Evolutionary conservation across 768 basidiomycete genomes (phyloP).

Genomic region (Coprinopsis strossmayeri): DNA sequence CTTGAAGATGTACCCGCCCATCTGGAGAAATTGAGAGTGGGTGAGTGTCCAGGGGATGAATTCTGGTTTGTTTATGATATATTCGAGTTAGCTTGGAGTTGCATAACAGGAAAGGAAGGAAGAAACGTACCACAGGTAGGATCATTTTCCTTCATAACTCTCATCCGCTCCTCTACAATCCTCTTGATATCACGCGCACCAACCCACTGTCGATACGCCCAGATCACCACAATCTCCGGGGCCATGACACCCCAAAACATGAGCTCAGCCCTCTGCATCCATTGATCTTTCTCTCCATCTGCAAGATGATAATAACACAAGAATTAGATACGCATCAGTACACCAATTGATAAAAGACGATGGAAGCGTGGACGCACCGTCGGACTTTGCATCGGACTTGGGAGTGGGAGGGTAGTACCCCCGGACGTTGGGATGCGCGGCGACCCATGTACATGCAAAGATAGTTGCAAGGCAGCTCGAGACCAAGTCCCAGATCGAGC

Average conservation of each 20-base stretch:
- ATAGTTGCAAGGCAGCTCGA: conserved; percentile 9
- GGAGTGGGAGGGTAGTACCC: neutral
- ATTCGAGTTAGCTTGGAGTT: neutral
- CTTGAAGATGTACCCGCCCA: conserved; percentile 9
- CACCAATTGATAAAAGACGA: no score
- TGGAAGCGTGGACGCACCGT: neutral
- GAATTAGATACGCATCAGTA: no score
- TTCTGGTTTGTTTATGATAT: neutral
- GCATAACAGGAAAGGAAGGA: neutral
- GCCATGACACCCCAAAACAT: conserved; percentile 9
- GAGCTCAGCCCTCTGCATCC: neutral
- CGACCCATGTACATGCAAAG: conserved; percentile 10
- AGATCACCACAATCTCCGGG: conserved; percentile 16
- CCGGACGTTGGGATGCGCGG: conserved; percentile 10
- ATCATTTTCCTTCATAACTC: neutral
- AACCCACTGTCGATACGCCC: conserved; percentile 16
- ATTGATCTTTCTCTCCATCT: neutral
- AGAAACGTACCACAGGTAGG: neutral
- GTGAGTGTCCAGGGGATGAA: conserved; percentile 2
- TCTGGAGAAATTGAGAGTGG: conserved; percentile 8
- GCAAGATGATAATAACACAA: no score
- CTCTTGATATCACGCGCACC: conserved; percentile 3
- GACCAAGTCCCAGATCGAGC: conserved; percentile 7
- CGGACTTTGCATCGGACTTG: neutral
- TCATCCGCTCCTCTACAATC: neutral